Percentiles rank a stretch among this genome's conserved stretches.
Evolutionary conservation across 2,329 filamentous ascomycete genomes (phyloP).

Genomic region (Fusarium sp.): DNA sequence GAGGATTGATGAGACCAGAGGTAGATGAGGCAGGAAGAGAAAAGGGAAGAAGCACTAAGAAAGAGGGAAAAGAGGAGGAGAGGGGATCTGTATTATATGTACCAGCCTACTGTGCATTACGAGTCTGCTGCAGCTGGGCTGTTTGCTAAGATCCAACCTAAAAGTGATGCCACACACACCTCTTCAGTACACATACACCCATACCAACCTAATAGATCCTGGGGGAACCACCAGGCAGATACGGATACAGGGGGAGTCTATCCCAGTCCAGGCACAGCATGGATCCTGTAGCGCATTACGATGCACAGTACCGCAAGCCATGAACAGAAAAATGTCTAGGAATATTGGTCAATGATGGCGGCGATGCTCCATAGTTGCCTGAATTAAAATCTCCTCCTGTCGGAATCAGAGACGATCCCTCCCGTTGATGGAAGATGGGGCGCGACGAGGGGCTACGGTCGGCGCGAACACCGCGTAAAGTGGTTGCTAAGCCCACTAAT

Average conservation of each 20-base stretch:
- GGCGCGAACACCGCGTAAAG: slow-evolving; percentile 48
- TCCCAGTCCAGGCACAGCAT: slow-evolving; percentile 38
- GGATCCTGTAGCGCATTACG: slow-evolving; percentile 13
- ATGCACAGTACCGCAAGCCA: slow-evolving; percentile 18
- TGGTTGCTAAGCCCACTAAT: slow-evolving; percentile 45
- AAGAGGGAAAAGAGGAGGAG: background rate
- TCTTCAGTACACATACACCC: slow-evolving; percentile 18
- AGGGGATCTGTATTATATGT: slow-evolving; percentile 26
- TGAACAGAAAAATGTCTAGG: slow-evolving; percentile 36
- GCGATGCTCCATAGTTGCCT: slow-evolving; percentile 51
- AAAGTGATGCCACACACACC: slow-evolving; percentile 38
- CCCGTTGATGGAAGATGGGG: slow-evolving; percentile 44
- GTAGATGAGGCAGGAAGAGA: slow-evolving; percentile 3
- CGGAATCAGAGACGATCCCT: slow-evolving; percentile 40
- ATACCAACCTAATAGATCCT: slow-evolving; percentile 14
- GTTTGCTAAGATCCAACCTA: slow-evolving; percentile 32
- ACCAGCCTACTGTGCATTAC: slow-evolving; percentile 8
- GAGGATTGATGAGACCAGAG: slow-evolving; percentile 14
- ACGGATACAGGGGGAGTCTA: slow-evolving; percentile 37
- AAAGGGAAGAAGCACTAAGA: slow-evolving; percentile 12
- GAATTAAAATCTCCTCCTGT: slow-evolving; percentile 41
- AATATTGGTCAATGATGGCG: slow-evolving; percentile 34
- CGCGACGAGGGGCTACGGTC: slow-evolving; percentile 46
- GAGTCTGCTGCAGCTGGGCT: background rate
- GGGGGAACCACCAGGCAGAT: slow-evolving; percentile 38